Base-by-base conservation (phyloP, 2,329 filamentous ascomycete species). In the Ceratocystis destructans region DNA sequence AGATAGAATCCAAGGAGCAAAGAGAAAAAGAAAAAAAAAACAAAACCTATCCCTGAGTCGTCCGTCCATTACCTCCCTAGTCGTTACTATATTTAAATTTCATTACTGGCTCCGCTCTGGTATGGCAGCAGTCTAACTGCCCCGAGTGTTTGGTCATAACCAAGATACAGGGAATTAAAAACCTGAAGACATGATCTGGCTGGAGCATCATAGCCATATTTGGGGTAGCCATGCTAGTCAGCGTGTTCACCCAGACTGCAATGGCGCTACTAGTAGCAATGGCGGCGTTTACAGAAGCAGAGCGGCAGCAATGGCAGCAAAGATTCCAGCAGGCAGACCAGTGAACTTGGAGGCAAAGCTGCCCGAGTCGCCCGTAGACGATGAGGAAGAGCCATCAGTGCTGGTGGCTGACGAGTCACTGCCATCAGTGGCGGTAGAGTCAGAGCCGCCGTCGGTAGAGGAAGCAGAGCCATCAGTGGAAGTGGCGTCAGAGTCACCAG, bases 251-350 rank as follows among this genome's bases (percentile, higher is more conserved):
- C 22, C 8, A 3, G n/a, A 53, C 48, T 53, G n/a, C n/a, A 48
- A 48, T n/a, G 46, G 17, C 46, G 8, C 20, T 48, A 15, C 46
- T n/a, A 10, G 6, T 48, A 22, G 46, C 8, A 22, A 10, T 48
- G 46, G 44, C 48, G 57, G 66, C 33, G 69, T 69, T 78, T 79
- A 82, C 68, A 82, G 76, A 68, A 82, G 73, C 68, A 80, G 71
- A 69, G 75, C 78, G 50, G 78, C 79, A 59, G 80, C 80, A 22
- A 78, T 79, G 25, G 77, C 80, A 64, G 79, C 80, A 50, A 82
- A 68, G 62, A 81, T 69, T 66, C 79, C 80, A 33, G 73, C 72
- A 50, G 70, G 70, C 25, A 79, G 78, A 46, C 76, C 79, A 66
- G 76, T 77, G 62, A 79, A 80, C 71, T 74, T 73, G 67, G 76